Evolutionary conservation across 2,329 filamentous ascomycete genomes (phyloP).

Genomic region (Neopestalotiopsis sp.): DNA sequence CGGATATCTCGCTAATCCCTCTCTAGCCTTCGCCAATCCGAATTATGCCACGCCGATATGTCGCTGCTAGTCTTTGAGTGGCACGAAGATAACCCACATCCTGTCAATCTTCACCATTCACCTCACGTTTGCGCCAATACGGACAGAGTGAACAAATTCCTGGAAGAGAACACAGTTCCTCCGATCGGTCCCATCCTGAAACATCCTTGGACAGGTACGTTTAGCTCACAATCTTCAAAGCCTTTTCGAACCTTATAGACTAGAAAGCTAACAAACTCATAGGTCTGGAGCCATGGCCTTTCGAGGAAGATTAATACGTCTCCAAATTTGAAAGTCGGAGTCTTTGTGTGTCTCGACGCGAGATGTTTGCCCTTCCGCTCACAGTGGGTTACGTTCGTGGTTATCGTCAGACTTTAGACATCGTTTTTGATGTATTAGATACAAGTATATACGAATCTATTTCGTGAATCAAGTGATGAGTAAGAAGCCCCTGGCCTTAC

Average conservation of each 20-base stretch:
- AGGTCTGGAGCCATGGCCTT: neutral
- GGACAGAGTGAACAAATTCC: neutral
- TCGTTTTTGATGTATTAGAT: no score
- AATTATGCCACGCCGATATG: conserved; percentile 9
- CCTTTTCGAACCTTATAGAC: neutral
- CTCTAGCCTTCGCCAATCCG: neutral
- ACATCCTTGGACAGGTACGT: neutral
- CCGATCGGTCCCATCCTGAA: neutral
- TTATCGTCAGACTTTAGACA: no score
- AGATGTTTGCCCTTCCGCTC: neutral
- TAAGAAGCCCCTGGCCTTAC: no score
- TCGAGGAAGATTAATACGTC: neutral
- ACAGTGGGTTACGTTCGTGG: no score
- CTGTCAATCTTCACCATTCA: conserved; percentile 3
- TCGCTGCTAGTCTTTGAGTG: conserved; percentile 2
- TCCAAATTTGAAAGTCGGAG: neutral
- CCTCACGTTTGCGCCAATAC: neutral
- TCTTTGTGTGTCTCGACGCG: neutral
- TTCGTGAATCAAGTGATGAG: no score
- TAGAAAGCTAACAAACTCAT: neutral
- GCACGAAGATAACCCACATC: neutral
- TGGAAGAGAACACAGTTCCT: neutral
- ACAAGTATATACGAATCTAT: no score
- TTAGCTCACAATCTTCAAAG: neutral
- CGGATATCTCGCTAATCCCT: neutral